phyloP scores from a whole-genome alignment of 108 stramenopile genomes.

The Cyclostephanos invisitatus region DNA sequence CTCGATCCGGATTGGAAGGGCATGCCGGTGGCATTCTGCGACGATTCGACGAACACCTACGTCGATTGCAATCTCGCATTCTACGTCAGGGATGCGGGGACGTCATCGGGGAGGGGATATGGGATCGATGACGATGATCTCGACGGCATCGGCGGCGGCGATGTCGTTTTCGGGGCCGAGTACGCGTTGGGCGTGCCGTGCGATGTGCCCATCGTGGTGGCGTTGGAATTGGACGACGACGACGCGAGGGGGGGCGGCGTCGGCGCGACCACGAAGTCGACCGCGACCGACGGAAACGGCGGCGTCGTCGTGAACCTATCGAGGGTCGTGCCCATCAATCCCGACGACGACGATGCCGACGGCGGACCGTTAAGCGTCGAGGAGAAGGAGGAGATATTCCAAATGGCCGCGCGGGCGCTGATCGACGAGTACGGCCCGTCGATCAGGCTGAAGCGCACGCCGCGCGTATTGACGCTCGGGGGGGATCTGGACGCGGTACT shows the following conservation, averaged over 20 bases:
- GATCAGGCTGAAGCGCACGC: conserved; percentile 38
- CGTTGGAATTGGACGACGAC: conserved; percentile 24
- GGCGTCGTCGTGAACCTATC: conserved; percentile 27
- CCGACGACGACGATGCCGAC: conserved; percentile 14
- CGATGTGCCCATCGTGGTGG: conserved; percentile 45
- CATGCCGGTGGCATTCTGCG: conserved; percentile 49
- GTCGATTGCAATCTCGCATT: conserved; percentile 51
- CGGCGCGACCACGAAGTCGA: not conserved
- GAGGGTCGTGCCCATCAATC: conserved; percentile 39
- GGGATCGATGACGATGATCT: not conserved
- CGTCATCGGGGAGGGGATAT: not conserved
- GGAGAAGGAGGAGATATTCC: conserved; percentile 43
- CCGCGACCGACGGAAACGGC: not conserved
- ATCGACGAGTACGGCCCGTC: conserved; percentile 34
- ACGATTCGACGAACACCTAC: conserved; percentile 33
- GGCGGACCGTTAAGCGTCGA: no score
- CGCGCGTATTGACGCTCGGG: conserved; percentile 39
- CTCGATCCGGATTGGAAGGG: conserved; percentile 52
- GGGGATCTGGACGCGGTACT: conserved; percentile 36
- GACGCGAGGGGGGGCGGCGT: not conserved
- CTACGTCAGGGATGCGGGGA: conserved; percentile 34
- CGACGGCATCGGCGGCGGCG: no score
- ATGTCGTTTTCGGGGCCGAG: no score
- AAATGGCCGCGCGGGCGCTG: conserved; percentile 43
- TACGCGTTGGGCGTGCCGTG: conserved; percentile 42